Base-by-base conservation (phyloP, 2,329 filamentous ascomycete species). In the Capronia americana region DNA sequence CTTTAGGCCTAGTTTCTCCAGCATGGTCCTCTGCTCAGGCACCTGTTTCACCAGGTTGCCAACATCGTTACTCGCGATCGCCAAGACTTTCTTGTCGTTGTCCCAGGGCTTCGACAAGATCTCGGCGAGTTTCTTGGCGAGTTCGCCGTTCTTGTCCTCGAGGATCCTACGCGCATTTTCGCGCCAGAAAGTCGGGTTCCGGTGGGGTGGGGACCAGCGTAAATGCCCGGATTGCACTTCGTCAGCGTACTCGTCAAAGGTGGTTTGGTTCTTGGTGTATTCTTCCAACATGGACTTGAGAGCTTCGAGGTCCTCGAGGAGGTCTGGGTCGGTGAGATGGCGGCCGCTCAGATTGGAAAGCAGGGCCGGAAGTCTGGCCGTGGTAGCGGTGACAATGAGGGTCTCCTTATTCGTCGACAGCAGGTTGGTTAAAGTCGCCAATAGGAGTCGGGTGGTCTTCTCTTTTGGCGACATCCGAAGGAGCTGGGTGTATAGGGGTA, bases 401-500 rank as follows among this genome's bases (percentile, higher is more conserved):
- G 82, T 85, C 38, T 78, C 89, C 80, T 77, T 91, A 85, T 85
- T 91, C 82, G 81, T 87, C 79, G 83, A 92, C 44, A 97, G 87
- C 53, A 99, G 88, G 79, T 97, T 98, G 77, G 90, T 87, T 48
- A 99, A 86, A 7, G 94, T 97, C 10, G 93, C 93, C 53, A 98
- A 85, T 54, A 97, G 87, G 61, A 99, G 86, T 32, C 95, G 89
- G 0, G 94, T 98, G 1, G 94, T 98, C 84, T 99, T 99, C 78
- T 98, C 95, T 79, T 99, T 99, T 53, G 94, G 93, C 1, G 95
- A 98, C 50, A 97, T 84, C 62, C 93, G 90, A 63, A 99, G 85
- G 44, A 99, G 88, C 71, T 96, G 91, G n/a, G 92, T 93, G 78
- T 97, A 97, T 53, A 98, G 87, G 55, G 93, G 86, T 69, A 98